Evolutionary conservation across 2,329 filamentous ascomycete genomes (phyloP), one percentile per base, ranked within the genome.

Genomic region (Nothophaeocryptopus gaeumannii): DNA sequence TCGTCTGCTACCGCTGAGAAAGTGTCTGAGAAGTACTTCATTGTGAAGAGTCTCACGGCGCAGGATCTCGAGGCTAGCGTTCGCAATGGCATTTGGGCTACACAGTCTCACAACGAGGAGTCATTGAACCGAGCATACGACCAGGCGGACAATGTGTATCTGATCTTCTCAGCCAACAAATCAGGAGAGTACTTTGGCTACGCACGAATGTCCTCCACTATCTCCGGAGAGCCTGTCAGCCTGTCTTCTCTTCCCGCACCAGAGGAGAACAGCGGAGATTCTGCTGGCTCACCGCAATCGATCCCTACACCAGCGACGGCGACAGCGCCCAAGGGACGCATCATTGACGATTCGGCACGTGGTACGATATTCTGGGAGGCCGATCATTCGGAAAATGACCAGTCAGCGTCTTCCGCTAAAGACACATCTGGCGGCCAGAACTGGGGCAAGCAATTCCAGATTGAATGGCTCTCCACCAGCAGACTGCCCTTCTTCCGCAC

Each of bases 331-430:
- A 85, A 81, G 62, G 92, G 92, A 16, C 83, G 84, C 47, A 95
- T 97, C 51, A 92, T 96, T 39, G 89, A 96, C 63, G 92, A 97
- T 66, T 91, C 88, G 3, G 86, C 89, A 0, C 81, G 92, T n/a
- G 92, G 92, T 0, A 96, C 91, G 0, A 96, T 96, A 35, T 97
- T 97, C 63, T 97, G 92, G 92, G 92, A 97, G 68, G 85, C 85
- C 5, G 85, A 92, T 42, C 70, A 76, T 30, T 80, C 81, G 0
- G 83, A 83, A 14, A 74, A 74, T 38, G 76, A 71, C 8, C 20
- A 26, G 20, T 26, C 20, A 26, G 20, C 20, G 7, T 26, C 20
- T 26, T 26, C 20, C 3, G 7, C 7, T 7, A 72, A 51, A 13
- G 54, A 45, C 2, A 71, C 29, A 62, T 38, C 30, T 1, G 38